Conservation (phyloP, 106 monocot species). For the Allium fistulosum region DNA sequence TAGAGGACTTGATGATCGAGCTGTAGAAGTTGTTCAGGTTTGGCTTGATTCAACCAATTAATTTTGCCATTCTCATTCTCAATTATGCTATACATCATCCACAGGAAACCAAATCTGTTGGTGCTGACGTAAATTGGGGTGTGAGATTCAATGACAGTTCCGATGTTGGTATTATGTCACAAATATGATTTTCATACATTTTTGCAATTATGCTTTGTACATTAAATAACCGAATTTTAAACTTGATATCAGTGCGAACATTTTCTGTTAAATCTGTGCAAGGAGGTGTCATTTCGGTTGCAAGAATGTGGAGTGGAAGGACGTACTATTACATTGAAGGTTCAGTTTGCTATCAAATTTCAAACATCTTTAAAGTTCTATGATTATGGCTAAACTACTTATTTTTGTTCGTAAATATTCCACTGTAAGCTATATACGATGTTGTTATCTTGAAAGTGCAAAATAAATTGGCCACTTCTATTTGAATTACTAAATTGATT, state of each 20-base stretch:
- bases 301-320: slow-evolving; percentile 74
- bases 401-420: neutral
- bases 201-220: neutral
- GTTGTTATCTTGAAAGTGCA: neutral
- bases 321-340: slow-evolving; percentile 78
- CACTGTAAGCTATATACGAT: too few species aligned
- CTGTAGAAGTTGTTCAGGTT: slow-evolving; percentile 73
- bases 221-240: slow-evolving; percentile 8
- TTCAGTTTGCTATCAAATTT: slow-evolving; percentile 1
- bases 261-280: slow-evolving; percentile 71
- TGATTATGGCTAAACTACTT: too few species aligned
- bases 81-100: slow-evolving; percentile 3
- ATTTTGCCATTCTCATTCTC: neutral
- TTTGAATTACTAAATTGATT: too few species aligned
- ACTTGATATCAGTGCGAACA: slow-evolving; percentile 38
- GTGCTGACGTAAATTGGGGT: slow-evolving; percentile 98
- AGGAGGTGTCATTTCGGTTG: slow-evolving; percentile 79
- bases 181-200: neutral
- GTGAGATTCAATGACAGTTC: slow-evolving; percentile 56
- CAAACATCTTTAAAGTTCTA: too few species aligned
- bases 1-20: slow-evolving; percentile 76
- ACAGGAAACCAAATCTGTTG: slow-evolving; percentile 94
- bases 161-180: slow-evolving; percentile 47
- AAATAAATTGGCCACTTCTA: neutral
- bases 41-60: slow-evolving; percentile 2